Conservation (phyloP, 441 rosid species). For the Lepidium campestre region DNA sequence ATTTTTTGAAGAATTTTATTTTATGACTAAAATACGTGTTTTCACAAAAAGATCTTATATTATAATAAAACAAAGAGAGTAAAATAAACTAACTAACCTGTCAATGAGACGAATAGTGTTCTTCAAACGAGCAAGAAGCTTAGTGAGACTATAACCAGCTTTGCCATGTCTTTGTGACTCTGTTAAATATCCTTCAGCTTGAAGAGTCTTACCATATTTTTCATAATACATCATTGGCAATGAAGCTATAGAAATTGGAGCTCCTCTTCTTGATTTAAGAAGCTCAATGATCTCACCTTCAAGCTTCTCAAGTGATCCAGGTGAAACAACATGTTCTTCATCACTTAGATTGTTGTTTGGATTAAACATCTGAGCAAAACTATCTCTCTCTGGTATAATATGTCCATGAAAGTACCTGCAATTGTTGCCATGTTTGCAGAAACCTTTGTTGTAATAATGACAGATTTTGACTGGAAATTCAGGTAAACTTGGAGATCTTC, state of each 20-base stretch:
- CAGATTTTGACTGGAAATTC: slow-evolving; percentile 78
- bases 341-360: slow-evolving; percentile 29
- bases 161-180: slow-evolving; percentile 98
- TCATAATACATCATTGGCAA: slow-evolving; percentile 81
- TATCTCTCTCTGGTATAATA: slow-evolving; percentile 36
- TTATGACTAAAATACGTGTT: too few species aligned
- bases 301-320: slow-evolving; percentile 68
- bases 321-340: slow-evolving; percentile 60
- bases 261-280: slow-evolving; percentile 64
- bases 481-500: slow-evolving; percentile 66
- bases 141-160: slow-evolving; percentile 87
- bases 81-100: slow-evolving; percentile 37
- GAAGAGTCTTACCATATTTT: slow-evolving; percentile 76
- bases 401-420: slow-evolving; percentile 81
- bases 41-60: too few species aligned
- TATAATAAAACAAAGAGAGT: too few species aligned
- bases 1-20: too few species aligned
- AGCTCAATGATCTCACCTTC: slow-evolving; percentile 75
- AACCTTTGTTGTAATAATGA: slow-evolving; percentile 76
- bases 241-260: slow-evolving; percentile 87
- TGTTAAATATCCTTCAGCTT: slow-evolving; percentile 92
- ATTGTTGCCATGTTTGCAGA: slow-evolving; percentile 81
- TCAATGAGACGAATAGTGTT: slow-evolving; percentile 73
- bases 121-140: slow-evolving; percentile 80
- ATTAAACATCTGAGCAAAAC: slow-evolving; percentile 43